These are phyloP conservation scores for Suillus alpinus DNA, from an alignment of 768 basidiomycete species.

Conservation along the genomic window DNA sequence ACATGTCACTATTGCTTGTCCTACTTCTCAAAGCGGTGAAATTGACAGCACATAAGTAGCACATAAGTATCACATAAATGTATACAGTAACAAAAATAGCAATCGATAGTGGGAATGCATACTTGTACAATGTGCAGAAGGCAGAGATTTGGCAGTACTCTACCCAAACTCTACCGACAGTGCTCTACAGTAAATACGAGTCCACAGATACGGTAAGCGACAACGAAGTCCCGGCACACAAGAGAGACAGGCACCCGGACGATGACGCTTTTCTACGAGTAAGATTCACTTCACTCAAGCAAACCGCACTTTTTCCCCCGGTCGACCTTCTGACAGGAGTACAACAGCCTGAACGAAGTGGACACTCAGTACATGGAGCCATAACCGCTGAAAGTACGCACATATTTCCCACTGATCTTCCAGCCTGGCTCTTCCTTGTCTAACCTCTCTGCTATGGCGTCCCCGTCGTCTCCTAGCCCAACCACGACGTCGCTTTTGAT, in stretches of 20 bases:
- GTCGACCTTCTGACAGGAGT: slow-evolving; percentile 82
- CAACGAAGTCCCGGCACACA: not conserved
- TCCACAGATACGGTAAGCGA: too few relatives aligned
- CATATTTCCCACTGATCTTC: slow-evolving; percentile 98
- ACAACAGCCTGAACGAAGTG: slow-evolving; percentile 66
- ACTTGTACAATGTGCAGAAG: not conserved
- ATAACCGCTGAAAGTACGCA: slow-evolving; percentile 38
- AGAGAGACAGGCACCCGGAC: not conserved
- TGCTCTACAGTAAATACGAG: not conserved
- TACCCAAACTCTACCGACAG: not conserved
- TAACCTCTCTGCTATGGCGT: slow-evolving; percentile 70
- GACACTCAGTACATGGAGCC: slow-evolving; percentile 13
- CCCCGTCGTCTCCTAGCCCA: slow-evolving; percentile 68
- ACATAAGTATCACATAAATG: not conserved
- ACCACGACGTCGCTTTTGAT: slow-evolving; percentile 97
- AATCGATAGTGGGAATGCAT: not conserved
- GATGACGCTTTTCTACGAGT: not conserved
- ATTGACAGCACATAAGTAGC: not conserved
- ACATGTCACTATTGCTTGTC: not conserved
- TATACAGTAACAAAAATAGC: not conserved
- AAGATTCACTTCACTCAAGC: slow-evolving; percentile 33
- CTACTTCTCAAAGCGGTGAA: not conserved
- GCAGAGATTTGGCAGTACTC: not conserved
- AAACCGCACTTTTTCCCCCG: slow-evolving; percentile 84
- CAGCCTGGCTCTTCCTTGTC: slow-evolving; percentile 87